Evolutionary conservation across 1,284 basidiomycete species (phyloP).

Genomic region (Naganishia sp.): DNA sequence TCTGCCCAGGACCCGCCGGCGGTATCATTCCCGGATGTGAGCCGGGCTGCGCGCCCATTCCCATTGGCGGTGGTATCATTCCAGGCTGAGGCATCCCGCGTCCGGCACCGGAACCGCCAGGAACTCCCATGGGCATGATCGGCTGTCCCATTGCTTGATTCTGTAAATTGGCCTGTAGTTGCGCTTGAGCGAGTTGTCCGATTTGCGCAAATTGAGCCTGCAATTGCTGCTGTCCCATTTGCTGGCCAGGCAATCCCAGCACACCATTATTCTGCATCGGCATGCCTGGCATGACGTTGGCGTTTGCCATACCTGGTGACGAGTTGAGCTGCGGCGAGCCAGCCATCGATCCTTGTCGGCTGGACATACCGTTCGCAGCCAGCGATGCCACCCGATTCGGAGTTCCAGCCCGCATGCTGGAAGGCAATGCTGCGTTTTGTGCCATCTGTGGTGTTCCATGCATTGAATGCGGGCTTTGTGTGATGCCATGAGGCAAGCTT

Average conservation of each 20-base stretch:
- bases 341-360: conserved; percentile 21
- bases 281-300: conserved; percentile 2
- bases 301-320: conserved; percentile 14
- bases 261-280: conserved; percentile 4
- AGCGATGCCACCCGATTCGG: conserved; percentile 28
- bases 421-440: conserved; percentile 20
- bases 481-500: conserved; percentile 18
- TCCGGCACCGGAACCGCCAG: conserved; percentile 1
- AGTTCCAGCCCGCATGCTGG: conserved; percentile 24
- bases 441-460: conserved; percentile 30
- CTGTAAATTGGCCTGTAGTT: conserved; percentile 28
- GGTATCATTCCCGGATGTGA: conserved; percentile 15
- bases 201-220: conserved; percentile 28
- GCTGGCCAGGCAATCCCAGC: conserved; percentile 7
- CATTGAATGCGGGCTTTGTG: conserved; percentile 29
- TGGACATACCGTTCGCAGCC: conserved; percentile 20
- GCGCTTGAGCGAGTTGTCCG: conserved; percentile 28
- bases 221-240: conserved; percentile 20
- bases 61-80: conserved; percentile 22
- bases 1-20: not conserved
- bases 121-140: conserved; percentile 4
- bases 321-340: conserved; percentile 21
- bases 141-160: conserved; percentile 18
- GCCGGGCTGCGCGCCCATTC: not conserved
- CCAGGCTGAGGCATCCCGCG: not conserved